phyloP scores from a whole-genome alignment of 768 basidiomycete species.

The Boletus rubescentipes region DNA sequence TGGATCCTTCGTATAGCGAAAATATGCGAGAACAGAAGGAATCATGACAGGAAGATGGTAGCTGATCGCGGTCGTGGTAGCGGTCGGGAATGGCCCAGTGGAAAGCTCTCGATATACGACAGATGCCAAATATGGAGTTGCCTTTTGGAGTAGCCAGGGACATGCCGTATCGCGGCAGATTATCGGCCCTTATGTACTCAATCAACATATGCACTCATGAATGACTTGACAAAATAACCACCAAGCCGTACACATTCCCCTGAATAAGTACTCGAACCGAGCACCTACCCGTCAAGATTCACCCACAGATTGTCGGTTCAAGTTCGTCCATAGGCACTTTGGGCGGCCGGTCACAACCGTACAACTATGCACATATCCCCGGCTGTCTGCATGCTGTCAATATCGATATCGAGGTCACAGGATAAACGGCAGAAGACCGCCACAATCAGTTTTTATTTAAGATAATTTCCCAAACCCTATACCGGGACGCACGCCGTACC shows the following conservation, averaged over 20 bases:
- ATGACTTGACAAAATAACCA: neutral
- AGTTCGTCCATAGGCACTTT: neutral
- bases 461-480: conserved; percentile 11
- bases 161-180: conserved; percentile 30
- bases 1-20: conserved; percentile 21
- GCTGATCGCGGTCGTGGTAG: conserved; percentile 16
- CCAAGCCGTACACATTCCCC: neutral
- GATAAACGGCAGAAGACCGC: conserved; percentile 1
- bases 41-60: conserved; percentile 5
- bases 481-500: conserved; percentile 3
- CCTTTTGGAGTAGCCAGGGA: conserved; percentile 26
- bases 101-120: conserved; percentile 11
- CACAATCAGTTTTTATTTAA: conserved; percentile 12
- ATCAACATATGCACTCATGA: conserved; percentile 12
- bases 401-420: conserved; percentile 1
- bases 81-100: neutral
- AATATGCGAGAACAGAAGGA: conserved; percentile 9
- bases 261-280: neutral
- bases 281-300: neutral
- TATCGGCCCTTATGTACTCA: conserved; percentile 30
- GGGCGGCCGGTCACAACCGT: neutral
- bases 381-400: neutral
- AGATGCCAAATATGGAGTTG: conserved; percentile 20
- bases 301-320: neutral
- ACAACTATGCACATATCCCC: neutral